A percentile compares a stretch with the other conserved stretches of the same genome.
These are phyloP conservation scores for Candida pseudoglaebosa DNA, from an alignment of 805 yeast species.

Conservation along the genomic window DNA sequence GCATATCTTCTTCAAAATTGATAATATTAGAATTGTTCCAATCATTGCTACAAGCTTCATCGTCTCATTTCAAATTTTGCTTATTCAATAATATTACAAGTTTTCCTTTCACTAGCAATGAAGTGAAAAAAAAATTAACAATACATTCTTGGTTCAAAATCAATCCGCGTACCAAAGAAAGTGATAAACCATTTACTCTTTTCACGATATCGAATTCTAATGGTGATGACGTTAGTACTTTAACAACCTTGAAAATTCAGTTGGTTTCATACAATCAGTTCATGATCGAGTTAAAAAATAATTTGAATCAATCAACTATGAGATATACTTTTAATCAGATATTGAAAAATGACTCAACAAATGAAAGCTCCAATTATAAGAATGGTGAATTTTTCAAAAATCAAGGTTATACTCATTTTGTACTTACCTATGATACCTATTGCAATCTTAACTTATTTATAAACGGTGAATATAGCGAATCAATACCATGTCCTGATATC, in stretches of 20 bases:
- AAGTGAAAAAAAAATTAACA: slow-evolving; percentile 22
- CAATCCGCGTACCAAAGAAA: slow-evolving; percentile 10
- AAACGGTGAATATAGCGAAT: slow-evolving; percentile 47
- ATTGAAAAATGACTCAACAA: slow-evolving; percentile 8
- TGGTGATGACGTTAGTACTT: slow-evolving; percentile 9
- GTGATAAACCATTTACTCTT: slow-evolving; percentile 16
- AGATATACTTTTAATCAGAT: slow-evolving; percentile 33
- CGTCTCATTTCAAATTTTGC: slow-evolving; percentile 26
- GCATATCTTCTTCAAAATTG: slow-evolving; percentile 10
- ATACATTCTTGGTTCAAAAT: slow-evolving; percentile 41
- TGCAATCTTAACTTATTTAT: slow-evolving; percentile 42
- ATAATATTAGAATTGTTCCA: slow-evolving; percentile 20
- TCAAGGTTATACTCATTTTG: slow-evolving; percentile 27
- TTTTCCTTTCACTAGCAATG: slow-evolving; percentile 10
- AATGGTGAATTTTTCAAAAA: slow-evolving; percentile 7
- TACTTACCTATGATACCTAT: slow-evolving; percentile 33
- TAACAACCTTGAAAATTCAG: slow-evolving; percentile 22
- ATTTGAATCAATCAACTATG: slow-evolving; percentile 20
- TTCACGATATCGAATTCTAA: slow-evolving; percentile 22
- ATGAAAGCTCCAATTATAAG: background rate
- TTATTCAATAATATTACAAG: slow-evolving; percentile 18
- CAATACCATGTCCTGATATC: slow-evolving; percentile 35
- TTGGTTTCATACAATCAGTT: slow-evolving; percentile 28
- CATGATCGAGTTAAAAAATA: slow-evolving; percentile 24
- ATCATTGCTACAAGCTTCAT: slow-evolving; percentile 17